Conservation (phyloP, 768 basidiomycete species). For the Boletus huronensis region DNA sequence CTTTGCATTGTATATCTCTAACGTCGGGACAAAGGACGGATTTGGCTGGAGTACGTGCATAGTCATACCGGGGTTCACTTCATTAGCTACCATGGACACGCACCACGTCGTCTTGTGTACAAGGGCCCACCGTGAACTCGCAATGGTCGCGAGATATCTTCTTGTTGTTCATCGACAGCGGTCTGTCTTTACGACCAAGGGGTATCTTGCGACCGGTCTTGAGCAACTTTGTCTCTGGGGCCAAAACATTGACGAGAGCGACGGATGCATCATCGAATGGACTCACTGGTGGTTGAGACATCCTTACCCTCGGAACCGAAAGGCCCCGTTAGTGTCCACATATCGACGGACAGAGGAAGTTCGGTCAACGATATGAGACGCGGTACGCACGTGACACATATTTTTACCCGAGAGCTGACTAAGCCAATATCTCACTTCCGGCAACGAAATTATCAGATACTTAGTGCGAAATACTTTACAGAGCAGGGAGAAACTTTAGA, state of each 20-base stretch:
- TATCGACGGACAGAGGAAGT: conserved; percentile 14
- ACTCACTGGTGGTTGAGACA: conserved; percentile 40
- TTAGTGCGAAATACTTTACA: conserved; percentile 22
- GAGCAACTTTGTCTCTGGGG: conserved; percentile 52
- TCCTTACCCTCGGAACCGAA: conserved; percentile 45
- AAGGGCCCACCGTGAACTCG: conserved; percentile 52
- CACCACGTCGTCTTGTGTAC: conserved; percentile 53
- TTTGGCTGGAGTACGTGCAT: conserved; percentile 39
- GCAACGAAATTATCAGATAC: conserved; percentile 5
- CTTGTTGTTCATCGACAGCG: conserved; percentile 52
- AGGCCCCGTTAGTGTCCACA: conserved; percentile 57
- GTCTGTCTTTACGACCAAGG: conserved; percentile 55
- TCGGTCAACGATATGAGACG: neutral
- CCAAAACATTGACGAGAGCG: neutral
- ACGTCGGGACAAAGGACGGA: conserved; percentile 43
- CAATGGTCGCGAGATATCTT: conserved; percentile 65
- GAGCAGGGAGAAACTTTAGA: neutral
- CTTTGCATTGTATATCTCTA: conserved; percentile 47
- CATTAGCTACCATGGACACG: conserved; percentile 21
- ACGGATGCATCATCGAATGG: conserved; percentile 21
- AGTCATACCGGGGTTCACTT: neutral
- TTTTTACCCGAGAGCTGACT: neutral
- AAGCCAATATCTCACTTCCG: neutral
- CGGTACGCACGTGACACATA: conserved; percentile 6
- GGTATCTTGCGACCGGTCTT: conserved; percentile 54